phyloP scores from a whole-genome alignment of 306 rosid genomes.

The cucumber (Cucumis sativus) region DNA sequence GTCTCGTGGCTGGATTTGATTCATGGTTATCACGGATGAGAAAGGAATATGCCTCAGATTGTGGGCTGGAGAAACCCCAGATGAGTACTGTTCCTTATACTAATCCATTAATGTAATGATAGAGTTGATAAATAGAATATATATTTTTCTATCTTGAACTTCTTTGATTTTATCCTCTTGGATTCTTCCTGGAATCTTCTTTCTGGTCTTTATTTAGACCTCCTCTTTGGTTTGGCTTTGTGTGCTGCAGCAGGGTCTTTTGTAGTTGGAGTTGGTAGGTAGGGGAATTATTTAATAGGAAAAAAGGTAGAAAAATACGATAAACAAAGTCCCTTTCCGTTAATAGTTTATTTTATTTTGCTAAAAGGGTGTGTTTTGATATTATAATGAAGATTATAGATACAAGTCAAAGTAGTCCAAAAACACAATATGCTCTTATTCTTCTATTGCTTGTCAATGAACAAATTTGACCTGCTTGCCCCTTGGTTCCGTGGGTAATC shows the following conservation, averaged over 20 bases:
- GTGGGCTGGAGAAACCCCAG: not conserved
- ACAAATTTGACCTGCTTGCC: not conserved
- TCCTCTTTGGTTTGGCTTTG: not conserved
- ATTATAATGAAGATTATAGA: not conserved
- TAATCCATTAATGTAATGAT: not conserved
- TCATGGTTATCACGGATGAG: not conserved
- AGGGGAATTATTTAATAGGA: not conserved
- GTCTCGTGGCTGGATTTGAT: not conserved
- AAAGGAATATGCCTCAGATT: not conserved
- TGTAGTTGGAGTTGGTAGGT: conserved; percentile 1
- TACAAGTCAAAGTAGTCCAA: not conserved
- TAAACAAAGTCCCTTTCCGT: not conserved
- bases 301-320: not conserved
- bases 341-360: not conserved
- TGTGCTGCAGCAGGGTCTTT: not conserved
- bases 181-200: not conserved
- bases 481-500: not conserved
- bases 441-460: not conserved
- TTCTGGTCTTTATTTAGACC: not conserved
- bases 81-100: not conserved
- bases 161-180: not conserved
- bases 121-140: not conserved
- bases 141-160: not conserved
- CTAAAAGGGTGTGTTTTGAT: not conserved
- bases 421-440: not conserved